Base-by-base conservation (phyloP, 768 basidiomycete genomes). In the Mycena capillaripes region DNA sequence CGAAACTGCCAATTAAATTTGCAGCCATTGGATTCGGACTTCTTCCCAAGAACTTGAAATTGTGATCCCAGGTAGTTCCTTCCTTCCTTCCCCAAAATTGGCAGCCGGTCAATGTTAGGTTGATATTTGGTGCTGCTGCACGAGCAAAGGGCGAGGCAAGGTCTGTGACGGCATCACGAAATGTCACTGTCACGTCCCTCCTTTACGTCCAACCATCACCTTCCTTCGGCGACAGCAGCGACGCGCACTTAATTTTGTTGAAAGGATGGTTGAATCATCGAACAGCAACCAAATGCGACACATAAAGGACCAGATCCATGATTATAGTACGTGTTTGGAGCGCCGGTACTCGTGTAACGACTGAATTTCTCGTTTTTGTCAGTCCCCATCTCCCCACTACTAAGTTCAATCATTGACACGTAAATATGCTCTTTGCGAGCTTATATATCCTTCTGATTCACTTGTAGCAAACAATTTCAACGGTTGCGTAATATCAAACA, bases 401-500 rank as follows among this genome's bases (percentile, higher is more conserved):
- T 71, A 23, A 61, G 66, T n/a, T 50, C 40, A 4, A 29, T 75
- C n/a, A 73, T 75, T 17, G 59, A 64, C 9, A 64, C 56, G 60
- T 70, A 55, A 29, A 52, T 58, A 55, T 27, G 11, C n/a, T 53
- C 14, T 32, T 30, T 38, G 5, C 12, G 19, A 29, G 29, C 27
- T 34, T 46, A 1, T 14, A 10, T 12, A 23, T 21, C 2, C 8
- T 7, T 62, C 29, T 30, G 23, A 56, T 12, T 58, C 12, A n/a
- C 29, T 10, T n/a, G 4, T 29, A 59, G 64, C 0, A 48, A 58
- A n/a, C 63, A 94, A 57, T 95, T 96, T 76, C 95, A 96, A 76
- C 87, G 95, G 3, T 84, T 96, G 53, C 86, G 95, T 36, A 81
- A 87, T 66, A 88, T 96, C 76, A 95, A 95, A 73, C 95, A 96